These are phyloP conservation scores for Cronartium ribicola DNA, from an alignment of 1,284 basidiomycete genomes.

Conservation along the genomic window DNA sequence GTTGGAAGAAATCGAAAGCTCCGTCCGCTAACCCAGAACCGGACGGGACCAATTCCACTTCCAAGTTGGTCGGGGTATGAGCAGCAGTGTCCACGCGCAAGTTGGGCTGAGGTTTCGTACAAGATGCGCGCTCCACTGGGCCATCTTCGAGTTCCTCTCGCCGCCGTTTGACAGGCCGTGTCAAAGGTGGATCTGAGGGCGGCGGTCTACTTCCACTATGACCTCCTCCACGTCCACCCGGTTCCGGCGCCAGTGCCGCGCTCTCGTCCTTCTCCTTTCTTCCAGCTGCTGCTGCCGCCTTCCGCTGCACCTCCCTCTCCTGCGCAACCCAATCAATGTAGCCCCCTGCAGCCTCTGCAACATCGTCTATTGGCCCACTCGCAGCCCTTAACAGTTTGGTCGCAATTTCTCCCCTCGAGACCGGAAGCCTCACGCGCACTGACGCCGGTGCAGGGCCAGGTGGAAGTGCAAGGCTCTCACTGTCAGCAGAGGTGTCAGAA, in stretches of 20 bases:
- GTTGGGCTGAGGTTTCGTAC: too few species aligned
- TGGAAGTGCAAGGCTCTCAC: background rate
- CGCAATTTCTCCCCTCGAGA: background rate
- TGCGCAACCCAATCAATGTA: conserved; percentile 40
- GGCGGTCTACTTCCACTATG: background rate
- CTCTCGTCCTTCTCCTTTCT: conserved; percentile 20
- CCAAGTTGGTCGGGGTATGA: too few species aligned
- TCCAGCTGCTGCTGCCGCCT: conserved; percentile 14
- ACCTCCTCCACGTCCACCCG: background rate
- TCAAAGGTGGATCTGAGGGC: conserved; percentile 7
- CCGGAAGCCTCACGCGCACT: background rate
- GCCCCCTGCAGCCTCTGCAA: conserved; percentile 26
- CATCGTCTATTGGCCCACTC: conserved; percentile 10
- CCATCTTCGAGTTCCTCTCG: conserved; percentile 17
- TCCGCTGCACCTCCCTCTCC: conserved; percentile 31
- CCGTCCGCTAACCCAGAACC: too few species aligned
- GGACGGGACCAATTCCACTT: too few species aligned
- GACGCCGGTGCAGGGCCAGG: background rate
- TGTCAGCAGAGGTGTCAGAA: background rate
- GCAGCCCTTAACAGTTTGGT: conserved; percentile 5
- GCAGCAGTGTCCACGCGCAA: too few species aligned
- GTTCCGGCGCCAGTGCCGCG: background rate
- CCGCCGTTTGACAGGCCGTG: conserved; percentile 15
- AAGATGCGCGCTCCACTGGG: too few species aligned
- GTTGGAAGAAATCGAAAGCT: too few species aligned